Base-by-base conservation (phyloP, 1,284 basidiomycete species). In the Waitea zeae region DNA sequence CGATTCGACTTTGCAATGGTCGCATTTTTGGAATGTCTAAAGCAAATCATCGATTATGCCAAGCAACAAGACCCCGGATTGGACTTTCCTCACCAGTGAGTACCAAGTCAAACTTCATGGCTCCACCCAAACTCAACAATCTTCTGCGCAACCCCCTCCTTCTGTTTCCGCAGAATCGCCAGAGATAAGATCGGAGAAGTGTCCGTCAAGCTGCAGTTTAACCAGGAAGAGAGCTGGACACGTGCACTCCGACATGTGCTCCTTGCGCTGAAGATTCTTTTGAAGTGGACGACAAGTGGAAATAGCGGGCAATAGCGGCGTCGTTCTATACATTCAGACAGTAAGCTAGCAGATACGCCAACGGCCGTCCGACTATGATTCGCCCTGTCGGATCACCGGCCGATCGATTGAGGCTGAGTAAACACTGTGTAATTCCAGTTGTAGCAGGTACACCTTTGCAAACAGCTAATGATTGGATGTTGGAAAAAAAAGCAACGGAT, bases 1-100 rank as follows among this genome's bases (percentile, higher is more conserved):
- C 70, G 93, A 12, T 99, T 98, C 56, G 93, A 97, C 54, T 73
- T 83, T 43, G 95, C 82, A 2, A 93, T 98, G 78, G 86, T 93
- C 3, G 88, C 87, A 2, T 88, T 98, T 45, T 64, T 99, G 30
- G 90, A 96, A 42, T 96, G 92, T 49, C 60, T 98, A 29, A 77
- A 87, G 44, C 89, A 97, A 49, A 59, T 96, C 26, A 76, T 84
- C 52, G 89, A 93, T 36, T 73, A 76, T 47, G 82, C 87, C 24
- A 74, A 71, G 48, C 61, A 66, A 11, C 71, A 80, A 44, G 84
- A 92, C 46, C 43, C 67, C 15, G 57, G 59, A 35, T 59, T 92
- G 30, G 82, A 89, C 39, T 74, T 90, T 45, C 88, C 84, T 14
- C 83, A 92, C 53, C 68, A 78, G 87, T 79, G 50, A 53, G 75